Base-by-base conservation (phyloP, 106 monocot species). In the Hemerocallis citrina region DNA sequence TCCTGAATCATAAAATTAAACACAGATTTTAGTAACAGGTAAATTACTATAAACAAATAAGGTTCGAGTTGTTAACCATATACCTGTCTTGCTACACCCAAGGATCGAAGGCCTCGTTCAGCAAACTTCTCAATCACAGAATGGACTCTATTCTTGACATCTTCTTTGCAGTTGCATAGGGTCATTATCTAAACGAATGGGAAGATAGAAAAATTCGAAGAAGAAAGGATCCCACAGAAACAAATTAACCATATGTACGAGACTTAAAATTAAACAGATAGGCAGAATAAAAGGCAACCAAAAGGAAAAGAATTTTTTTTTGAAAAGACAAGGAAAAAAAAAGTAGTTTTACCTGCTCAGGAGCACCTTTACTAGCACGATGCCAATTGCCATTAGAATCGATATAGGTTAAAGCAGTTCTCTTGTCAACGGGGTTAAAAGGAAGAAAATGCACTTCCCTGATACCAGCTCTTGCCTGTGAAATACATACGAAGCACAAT, bases 381-480 rank as follows among this genome's bases (percentile, higher is more conserved):
- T 84, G 90, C 95, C 95, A 96, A 28, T 81, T 61, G 7, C 84
- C 86, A 62, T 87, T 63, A 45, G 32, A 31, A 62, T 96, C 95
- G 28, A 90, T 73, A 63, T 96, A 96, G 23, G 95, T 96, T 33
- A 96, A 57, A 45, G 95, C 95, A 19, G 95, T 96, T 39, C 95
- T 72, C 76, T 96, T 96, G 70, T 96, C 95, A 0, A 96, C 95
- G 0, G 95, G 95, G 59, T 96, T 96, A 72, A 96, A 96, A 1
- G 95, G 95, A 25, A 96, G 67, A 62, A 96, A 96, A 48, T 96
- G 95, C 15, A 96, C 79, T 58, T 96, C 95, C 64, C 81, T 86
- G 32, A 96, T 87, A 34, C 90, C 95, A 59, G 90, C 90, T 72
- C 95, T 86, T 50, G 95, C 95, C 92, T 91, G 62, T 27, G 20